Evolutionary conservation across 352 stramenopile genomes (phyloP), one percentile per base, ranked within the genome.

Genomic region (Phytophthora kernoviae): DNA sequence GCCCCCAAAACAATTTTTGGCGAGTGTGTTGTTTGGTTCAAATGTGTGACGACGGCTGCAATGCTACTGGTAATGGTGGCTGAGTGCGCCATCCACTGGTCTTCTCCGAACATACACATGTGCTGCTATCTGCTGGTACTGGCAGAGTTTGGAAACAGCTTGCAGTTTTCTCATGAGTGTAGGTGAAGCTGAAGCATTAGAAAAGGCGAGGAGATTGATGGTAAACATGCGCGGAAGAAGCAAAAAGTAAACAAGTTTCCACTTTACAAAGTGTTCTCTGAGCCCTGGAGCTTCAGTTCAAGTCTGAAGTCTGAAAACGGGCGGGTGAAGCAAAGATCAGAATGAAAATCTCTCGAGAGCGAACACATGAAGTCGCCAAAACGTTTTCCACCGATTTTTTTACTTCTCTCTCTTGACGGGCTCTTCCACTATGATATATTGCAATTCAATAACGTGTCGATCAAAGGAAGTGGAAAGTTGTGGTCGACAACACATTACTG

Each of bases 281-380:
- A n/a, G n/a, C n/a, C n/a, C n/a, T n/a, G n/a, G n/a, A n/a, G n/a
- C n/a, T n/a, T n/a, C n/a, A n/a, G n/a, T n/a, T n/a, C n/a, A n/a
- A n/a, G n/a, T n/a, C n/a, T n/a, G n/a, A n/a, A n/a, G n/a, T 34
- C 6, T 54, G 54, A 26, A 61, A 42, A 60, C 7, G 20, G 57
- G 1, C 56, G 44, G 27, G 14, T 20, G 10, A 1, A 15, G 43
- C 58, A 66, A 60, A 67, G 44, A 37, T 4, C 21, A 45, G 46
- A 54, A 5, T 17, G 33, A 32, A 34, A 33, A 54, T 50, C 55
- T 56, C 36, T 60, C 44, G 45, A 60, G 34, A 44, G 47, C 47
- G 61, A 69, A 22, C 60, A 26, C 53, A 64, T 59, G 60, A 68
- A 46, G 54, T 69, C 47, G 61, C 48, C 54, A 39, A 48, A 41